These are phyloP conservation scores for Exophiala spinifera DNA, from an alignment of 2,329 filamentous ascomycete genomes.

Conservation along the genomic window DNA sequence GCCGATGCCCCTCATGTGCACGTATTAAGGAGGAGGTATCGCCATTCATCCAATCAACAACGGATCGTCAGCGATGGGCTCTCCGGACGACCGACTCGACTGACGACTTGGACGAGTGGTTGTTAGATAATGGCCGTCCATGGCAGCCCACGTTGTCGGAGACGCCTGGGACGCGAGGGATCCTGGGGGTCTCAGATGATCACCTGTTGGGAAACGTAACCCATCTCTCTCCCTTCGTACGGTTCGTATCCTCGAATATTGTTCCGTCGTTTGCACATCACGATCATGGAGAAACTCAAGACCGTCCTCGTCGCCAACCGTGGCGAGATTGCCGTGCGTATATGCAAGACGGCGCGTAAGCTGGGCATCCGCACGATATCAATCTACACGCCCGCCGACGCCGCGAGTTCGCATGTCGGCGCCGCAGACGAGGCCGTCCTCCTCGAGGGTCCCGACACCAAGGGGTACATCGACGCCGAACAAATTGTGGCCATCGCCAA, in stretches of 20 bases:
- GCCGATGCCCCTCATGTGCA: background rate
- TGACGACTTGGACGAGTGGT: too few species aligned
- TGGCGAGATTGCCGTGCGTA: conserved; percentile 57
- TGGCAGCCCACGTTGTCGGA: background rate
- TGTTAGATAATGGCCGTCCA: too few species aligned
- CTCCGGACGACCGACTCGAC: background rate
- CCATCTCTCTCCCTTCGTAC: too few species aligned
- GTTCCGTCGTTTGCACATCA: background rate
- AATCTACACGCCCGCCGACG: conserved; percentile 58
- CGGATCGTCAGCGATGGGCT: background rate
- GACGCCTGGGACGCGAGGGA: background rate
- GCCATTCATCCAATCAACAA: background rate
- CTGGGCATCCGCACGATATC: conserved; percentile 53
- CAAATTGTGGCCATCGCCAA: conserved; percentile 51
- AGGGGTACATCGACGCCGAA: conserved; percentile 43
- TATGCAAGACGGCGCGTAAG: conserved; percentile 45
- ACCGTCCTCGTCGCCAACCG: conserved; percentile 58
- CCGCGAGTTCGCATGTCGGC: conserved; percentile 53
- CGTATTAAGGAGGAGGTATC: background rate
- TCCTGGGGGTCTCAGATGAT: background rate
- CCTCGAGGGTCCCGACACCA: conserved; percentile 47
- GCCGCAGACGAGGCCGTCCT: conserved; percentile 54
- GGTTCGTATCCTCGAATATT: too few species aligned
- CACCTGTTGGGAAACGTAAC: too few species aligned
- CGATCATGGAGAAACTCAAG: conserved; percentile 43